A percentile compares a stretch with the other conserved stretches of the same genome.
phyloP scores from a whole-genome alignment of 2,329 filamentous ascomycete species.

The Epichloe sp. region DNA sequence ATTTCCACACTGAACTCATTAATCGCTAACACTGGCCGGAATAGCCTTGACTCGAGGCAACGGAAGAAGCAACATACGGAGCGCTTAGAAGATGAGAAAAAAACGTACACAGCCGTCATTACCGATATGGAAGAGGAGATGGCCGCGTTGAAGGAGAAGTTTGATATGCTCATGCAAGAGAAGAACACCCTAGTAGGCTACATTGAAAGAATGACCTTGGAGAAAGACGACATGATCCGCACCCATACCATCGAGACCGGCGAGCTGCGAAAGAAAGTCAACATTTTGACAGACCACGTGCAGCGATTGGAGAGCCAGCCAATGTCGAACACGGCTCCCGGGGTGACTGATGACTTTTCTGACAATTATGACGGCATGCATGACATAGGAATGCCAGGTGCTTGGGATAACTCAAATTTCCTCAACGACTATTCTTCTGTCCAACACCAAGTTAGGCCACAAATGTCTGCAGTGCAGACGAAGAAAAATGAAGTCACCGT shows the following conservation, averaged over 20 bases:
- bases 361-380: constrained; percentile 73
- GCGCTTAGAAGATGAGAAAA: constrained; percentile 93
- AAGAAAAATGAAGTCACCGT: constrained; percentile 33
- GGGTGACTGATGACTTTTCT: constrained; percentile 48
- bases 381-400: constrained; percentile 63
- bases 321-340: constrained; percentile 21
- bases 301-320: constrained; percentile 53
- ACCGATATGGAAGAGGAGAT: constrained; percentile 68
- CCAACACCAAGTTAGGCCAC: constrained; percentile 42
- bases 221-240: constrained; percentile 87
- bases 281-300: constrained; percentile 61
- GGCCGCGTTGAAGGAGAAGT: constrained; percentile 50
- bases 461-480: constrained; percentile 38
- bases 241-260: constrained; percentile 81
- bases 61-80: constrained; percentile 98
- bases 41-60: constrained; percentile 84
- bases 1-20: background rate
- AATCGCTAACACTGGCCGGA: constrained; percentile 7
- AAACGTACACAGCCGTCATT: constrained; percentile 69
- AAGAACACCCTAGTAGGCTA: constrained; percentile 64
- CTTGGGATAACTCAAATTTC: constrained; percentile 67
- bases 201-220: constrained; percentile 62
- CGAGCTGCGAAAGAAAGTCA: constrained; percentile 85
- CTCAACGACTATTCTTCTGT: constrained; percentile 58
- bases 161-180: constrained; percentile 59